phyloP scores from a whole-genome alignment of 768 basidiomycete genomes.

The Mycena leptocephala region DNA sequence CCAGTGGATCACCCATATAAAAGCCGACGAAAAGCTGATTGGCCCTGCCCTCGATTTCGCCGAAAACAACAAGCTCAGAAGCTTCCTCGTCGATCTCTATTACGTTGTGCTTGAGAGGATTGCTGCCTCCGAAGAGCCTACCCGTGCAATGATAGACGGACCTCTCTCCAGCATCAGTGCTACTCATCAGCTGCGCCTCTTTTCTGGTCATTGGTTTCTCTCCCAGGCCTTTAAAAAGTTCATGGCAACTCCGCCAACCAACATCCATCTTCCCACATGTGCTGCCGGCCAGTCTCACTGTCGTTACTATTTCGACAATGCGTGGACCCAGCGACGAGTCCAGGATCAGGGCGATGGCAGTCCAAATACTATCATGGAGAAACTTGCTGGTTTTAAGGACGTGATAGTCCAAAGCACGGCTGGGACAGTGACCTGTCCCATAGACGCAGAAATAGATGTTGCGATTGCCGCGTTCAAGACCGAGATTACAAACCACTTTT shows the following conservation, averaged over 20 bases:
- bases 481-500: not conserved
- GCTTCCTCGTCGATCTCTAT: conserved; percentile 19
- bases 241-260: not conserved
- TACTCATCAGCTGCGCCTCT: conserved; percentile 8
- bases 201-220: conserved; percentile 15
- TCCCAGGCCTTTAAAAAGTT: not conserved
- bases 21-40: not conserved
- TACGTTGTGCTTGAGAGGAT: conserved; percentile 2
- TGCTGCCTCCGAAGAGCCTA: not conserved
- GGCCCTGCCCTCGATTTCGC: conserved; percentile 14
- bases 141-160: not conserved
- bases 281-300: not conserved
- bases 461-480: not conserved
- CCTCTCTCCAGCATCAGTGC: not conserved
- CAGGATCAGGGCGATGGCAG: not conserved
- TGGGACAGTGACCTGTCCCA: not conserved
- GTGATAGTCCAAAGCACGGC: not conserved
- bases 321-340: not conserved
- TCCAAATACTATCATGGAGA: not conserved
- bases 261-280: not conserved
- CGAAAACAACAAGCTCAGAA: not conserved
- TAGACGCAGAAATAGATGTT: not conserved
- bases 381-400: not conserved
- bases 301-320: not conserved
- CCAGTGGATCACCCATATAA: conserved; percentile 10